phyloP scores from a whole-genome alignment of 2,329 filamentous ascomycete genomes.

The Botrytis squamosa region DNA sequence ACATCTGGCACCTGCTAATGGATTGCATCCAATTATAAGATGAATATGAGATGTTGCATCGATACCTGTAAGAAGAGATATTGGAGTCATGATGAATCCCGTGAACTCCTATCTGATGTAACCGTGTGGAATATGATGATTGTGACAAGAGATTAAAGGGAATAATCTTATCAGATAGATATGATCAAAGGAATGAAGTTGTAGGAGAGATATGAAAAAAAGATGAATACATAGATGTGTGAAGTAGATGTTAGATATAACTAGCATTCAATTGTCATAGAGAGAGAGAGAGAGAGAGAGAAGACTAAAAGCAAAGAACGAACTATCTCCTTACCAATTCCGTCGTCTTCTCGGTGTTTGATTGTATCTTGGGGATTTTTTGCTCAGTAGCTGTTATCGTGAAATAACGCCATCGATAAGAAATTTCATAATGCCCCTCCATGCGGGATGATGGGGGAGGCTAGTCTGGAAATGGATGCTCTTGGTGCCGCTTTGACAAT shows the following conservation, averaged over 20 bases:
- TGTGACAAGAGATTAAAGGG: background rate
- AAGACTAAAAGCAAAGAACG: background rate
- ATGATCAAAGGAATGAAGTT: background rate
- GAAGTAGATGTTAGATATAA: background rate
- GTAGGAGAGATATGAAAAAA: background rate
- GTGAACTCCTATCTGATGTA: background rate
- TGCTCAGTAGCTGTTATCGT: background rate
- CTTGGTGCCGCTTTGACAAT: accelerated
- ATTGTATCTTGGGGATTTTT: background rate
- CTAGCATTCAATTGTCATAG: background rate
- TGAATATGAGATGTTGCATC: constrained; percentile 72
- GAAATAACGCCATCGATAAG: constrained; percentile 21
- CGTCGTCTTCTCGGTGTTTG: background rate
- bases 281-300: background rate
- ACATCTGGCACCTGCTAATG: constrained; percentile 83
- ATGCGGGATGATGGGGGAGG: background rate
- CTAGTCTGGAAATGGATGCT: background rate
- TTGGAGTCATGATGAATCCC: constrained; percentile 25
- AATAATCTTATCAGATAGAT: constrained; percentile 4
- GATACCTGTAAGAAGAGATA: constrained; percentile 67
- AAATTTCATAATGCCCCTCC: constrained; percentile 22
- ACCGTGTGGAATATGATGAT: background rate
- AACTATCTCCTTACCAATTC: constrained; percentile 1
- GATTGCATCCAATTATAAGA: constrained; percentile 80
- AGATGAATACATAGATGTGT: background rate